Evolutionary conservation across 768 basidiomycete genomes (phyloP).

Genomic region (Boletus coccyginus): DNA sequence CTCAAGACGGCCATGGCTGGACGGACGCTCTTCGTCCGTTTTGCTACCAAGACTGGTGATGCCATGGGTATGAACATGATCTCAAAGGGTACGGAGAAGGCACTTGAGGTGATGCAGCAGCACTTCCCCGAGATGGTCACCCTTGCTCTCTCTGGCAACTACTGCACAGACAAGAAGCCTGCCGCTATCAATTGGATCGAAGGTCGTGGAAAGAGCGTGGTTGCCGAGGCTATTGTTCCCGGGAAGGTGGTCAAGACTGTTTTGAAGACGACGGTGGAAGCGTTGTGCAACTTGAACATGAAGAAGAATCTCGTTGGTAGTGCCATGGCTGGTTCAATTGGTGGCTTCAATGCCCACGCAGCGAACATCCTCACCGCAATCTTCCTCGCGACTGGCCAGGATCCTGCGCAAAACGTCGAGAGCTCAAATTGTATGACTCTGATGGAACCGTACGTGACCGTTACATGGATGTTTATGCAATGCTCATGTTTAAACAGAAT

Average conservation of each 20-base stretch:
- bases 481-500: constrained; percentile 44
- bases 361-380: constrained; percentile 96
- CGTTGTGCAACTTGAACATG: constrained; percentile 83
- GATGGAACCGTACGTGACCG: constrained; percentile 85
- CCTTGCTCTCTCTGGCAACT: constrained; percentile 92
- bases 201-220: constrained; percentile 96
- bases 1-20: constrained; percentile 92
- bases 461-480: constrained; percentile 1
- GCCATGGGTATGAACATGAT: constrained; percentile 99
- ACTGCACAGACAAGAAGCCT: constrained; percentile 99
- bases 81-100: constrained; percentile 95
- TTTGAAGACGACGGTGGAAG: constrained; percentile 92
- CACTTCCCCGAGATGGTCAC: constrained; percentile 91
- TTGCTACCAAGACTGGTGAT: constrained; percentile 93
- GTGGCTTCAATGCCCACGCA: constrained; percentile 98
- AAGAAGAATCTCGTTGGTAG: constrained; percentile 99
- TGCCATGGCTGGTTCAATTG: constrained; percentile 97
- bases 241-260: constrained; percentile 86
- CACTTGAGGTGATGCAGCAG: constrained; percentile 72
- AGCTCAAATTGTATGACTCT: constrained; percentile 98
- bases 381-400: constrained; percentile 95
- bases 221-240: constrained; percentile 92
- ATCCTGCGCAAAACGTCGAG: constrained; percentile 99
- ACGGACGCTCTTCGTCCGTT: constrained; percentile 88
- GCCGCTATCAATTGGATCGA: constrained; percentile 99